phyloP scores from a whole-genome alignment of 306 rosid species.

The Prunus padus region DNA sequence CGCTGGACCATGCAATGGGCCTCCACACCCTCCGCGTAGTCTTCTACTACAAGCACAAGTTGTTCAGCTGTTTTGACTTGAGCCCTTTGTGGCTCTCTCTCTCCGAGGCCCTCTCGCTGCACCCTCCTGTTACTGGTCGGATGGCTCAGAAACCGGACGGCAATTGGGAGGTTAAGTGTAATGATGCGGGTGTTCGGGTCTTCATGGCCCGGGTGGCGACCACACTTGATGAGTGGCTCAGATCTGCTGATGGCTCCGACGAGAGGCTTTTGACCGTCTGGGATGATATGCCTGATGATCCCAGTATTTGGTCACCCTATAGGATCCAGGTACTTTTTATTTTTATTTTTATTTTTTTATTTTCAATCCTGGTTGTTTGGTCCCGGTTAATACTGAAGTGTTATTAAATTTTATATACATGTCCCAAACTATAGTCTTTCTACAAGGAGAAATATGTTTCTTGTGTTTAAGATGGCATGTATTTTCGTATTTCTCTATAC shows the following conservation, averaged over 20 bases:
- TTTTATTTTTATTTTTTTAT: too few species aligned
- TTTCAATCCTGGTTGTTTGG: too few species aligned
- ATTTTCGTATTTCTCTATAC: too few species aligned
- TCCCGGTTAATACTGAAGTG: too few species aligned
- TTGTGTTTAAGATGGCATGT: too few species aligned
- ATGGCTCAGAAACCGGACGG: conserved; percentile 36
- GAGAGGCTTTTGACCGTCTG: conserved; percentile 47
- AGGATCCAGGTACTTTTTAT: conserved; percentile 49
- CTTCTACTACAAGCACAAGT: conserved; percentile 47
- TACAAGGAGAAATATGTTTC: too few species aligned
- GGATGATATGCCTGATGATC: conserved; percentile 60
- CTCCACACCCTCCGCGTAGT: conserved; percentile 45
- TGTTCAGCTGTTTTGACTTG: conserved; percentile 44
- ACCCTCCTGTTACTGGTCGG: conserved; percentile 66
- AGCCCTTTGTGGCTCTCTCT: conserved; percentile 50
- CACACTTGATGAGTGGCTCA: conserved; percentile 61
- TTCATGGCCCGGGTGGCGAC: conserved; percentile 45
- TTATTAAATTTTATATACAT: too few species aligned
- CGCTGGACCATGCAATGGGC: conserved; percentile 55
- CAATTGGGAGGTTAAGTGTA: conserved; percentile 52
- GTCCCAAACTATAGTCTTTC: too few species aligned
- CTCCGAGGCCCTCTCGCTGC: conserved; percentile 34
- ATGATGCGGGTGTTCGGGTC: conserved; percentile 68
- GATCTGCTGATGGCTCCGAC: conserved; percentile 35
- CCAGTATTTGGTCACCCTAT: conserved; percentile 56